Evolutionary conservation across 768 basidiomycete species (phyloP).

Genomic region (Kwoniella mangroviensis): DNA sequence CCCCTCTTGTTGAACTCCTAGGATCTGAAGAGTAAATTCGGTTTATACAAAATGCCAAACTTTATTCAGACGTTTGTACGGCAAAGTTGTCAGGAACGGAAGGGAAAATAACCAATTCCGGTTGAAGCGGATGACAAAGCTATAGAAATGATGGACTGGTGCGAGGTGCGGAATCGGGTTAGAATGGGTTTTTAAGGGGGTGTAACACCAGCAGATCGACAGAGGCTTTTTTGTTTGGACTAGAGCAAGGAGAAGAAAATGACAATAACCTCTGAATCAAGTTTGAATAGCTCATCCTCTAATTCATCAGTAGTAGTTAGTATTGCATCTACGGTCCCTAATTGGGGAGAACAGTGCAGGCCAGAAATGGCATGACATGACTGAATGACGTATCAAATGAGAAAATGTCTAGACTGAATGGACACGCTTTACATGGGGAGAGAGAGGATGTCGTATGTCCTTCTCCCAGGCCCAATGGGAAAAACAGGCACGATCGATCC

Average conservation of each 20-base stretch:
- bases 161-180: background rate
- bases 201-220: constrained; percentile 1
- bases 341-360: background rate
- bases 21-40: constrained; percentile 1
- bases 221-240: constrained; percentile 10
- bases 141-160: background rate
- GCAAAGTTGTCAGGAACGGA: constrained; percentile 8
- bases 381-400: background rate
- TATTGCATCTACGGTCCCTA: background rate
- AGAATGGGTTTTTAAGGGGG: background rate
- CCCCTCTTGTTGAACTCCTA: background rate
- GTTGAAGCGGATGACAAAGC: constrained; percentile 1
- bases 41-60: constrained; percentile 7
- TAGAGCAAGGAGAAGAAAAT: background rate
- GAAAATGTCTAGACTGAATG: background rate
- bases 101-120: constrained; percentile 4
- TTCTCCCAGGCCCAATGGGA: background rate
- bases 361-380: background rate
- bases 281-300: background rate
- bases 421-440: background rate
- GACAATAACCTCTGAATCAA: background rate
- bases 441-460: background rate
- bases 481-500: background rate
- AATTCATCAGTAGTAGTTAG: background rate
- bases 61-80: constrained; percentile 3